A percentile compares a stretch with the other conserved stretches of the same genome.
phyloP scores from a whole-genome alignment of 2,329 filamentous ascomycete species.

The Atkinsonella texensis region DNA sequence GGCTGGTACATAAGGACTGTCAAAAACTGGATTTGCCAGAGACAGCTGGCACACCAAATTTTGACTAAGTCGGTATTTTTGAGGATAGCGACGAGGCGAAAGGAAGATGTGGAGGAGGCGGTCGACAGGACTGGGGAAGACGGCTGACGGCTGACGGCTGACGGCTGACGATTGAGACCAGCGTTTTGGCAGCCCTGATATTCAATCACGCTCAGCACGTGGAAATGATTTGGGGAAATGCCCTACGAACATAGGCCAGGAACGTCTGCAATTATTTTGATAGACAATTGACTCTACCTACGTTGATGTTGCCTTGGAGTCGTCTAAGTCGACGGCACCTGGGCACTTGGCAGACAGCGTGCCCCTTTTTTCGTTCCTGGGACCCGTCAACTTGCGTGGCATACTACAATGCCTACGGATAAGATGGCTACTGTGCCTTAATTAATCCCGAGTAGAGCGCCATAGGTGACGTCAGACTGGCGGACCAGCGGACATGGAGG shows the following conservation, averaged over 20 bases:
- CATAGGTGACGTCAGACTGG: too few relatives aligned
- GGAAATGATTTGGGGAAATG: background rate
- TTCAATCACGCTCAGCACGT: background rate
- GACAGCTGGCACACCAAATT: background rate
- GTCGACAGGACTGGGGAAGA: background rate
- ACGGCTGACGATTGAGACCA: background rate
- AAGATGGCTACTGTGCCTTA: too few relatives aligned
- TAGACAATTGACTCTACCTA: background rate
- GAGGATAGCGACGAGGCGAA: background rate
- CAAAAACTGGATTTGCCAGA: background rate
- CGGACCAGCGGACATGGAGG: too few relatives aligned
- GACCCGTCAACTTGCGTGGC: too few relatives aligned
- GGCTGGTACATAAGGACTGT: background rate
- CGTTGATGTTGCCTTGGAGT: background rate
- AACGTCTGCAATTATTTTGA: conserved; percentile 1
- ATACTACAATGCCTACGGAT: too few relatives aligned
- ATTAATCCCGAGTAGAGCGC: too few relatives aligned
- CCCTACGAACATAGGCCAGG: conserved; percentile 2
- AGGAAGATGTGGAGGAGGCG: background rate
- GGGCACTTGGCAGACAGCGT: too few relatives aligned
- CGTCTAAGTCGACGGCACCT: too few relatives aligned
- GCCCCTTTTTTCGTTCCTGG: too few relatives aligned
- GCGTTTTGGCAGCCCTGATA: background rate
- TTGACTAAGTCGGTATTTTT: background rate
- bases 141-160: background rate